Evolutionary conservation across 2,329 filamentous ascomycete species (phyloP).

Genomic region (Pseudocercospora fuligena): DNA sequence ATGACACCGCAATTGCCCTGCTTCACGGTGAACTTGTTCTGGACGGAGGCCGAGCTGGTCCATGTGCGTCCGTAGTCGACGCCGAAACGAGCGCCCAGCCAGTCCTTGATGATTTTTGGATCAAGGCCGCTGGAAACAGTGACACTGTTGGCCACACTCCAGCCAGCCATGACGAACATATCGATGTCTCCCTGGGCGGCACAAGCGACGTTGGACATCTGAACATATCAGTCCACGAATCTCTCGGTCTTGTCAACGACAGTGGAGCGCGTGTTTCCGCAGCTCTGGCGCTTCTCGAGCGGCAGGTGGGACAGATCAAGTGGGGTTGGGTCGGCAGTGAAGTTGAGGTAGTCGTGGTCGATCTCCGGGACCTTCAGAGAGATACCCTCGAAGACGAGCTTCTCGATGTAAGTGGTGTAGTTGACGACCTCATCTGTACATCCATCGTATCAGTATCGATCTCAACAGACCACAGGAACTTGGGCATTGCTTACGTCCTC

Average conservation of each 20-base stretch:
- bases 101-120: constrained; percentile 3
- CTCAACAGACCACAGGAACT: background rate
- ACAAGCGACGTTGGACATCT: constrained; percentile 28
- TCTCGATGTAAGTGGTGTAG: background rate
- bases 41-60: constrained; percentile 15
- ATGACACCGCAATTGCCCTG: constrained; percentile 25
- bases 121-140: constrained; percentile 8
- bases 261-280: constrained; percentile 7
- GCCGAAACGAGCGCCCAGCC: constrained; percentile 10
- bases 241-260: constrained; percentile 10
- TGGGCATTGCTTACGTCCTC: background rate
- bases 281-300: constrained; percentile 17
- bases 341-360: constrained; percentile 19
- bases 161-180: constrained; percentile 19
- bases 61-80: constrained; percentile 15
- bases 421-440: background rate
- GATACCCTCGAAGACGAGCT: constrained; percentile 7
- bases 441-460: background rate
- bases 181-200: constrained; percentile 10
- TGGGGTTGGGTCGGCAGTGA: constrained; percentile 8
- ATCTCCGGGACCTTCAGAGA: constrained; percentile 7
- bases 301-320: background rate
- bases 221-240: constrained; percentile 29
- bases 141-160: constrained; percentile 19
- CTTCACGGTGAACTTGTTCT: constrained; percentile 22